phyloP scores from a whole-genome alignment of 2,329 filamentous ascomycete genomes.

The Thelonectria discophora region DNA sequence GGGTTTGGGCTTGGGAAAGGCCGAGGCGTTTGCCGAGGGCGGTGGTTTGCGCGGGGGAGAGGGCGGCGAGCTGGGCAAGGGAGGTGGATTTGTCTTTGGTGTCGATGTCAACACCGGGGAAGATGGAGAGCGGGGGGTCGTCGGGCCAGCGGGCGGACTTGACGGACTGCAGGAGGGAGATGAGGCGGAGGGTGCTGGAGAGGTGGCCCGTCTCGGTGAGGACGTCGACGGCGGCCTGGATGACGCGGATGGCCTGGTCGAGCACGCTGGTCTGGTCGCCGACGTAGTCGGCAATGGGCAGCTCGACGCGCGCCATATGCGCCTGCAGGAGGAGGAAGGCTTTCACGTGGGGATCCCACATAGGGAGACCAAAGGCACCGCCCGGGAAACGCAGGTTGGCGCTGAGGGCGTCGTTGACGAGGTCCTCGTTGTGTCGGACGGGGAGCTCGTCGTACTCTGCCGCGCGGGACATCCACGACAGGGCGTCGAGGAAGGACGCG shows the following conservation, averaged over 20 bases:
- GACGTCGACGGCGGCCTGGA: slow-evolving; percentile 94
- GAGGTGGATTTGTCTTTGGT: slow-evolving; percentile 52
- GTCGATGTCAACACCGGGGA: slow-evolving; percentile 72
- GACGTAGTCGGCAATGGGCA: slow-evolving; percentile 97
- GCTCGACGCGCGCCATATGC: slow-evolving; percentile 89
- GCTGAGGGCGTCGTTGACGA: slow-evolving; percentile 92
- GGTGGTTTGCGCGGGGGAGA: slow-evolving; percentile 48
- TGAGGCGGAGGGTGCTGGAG: slow-evolving; percentile 81
- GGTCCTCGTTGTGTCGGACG: slow-evolving; percentile 96
- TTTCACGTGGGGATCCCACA: slow-evolving; percentile 99
- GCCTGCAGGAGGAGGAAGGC: slow-evolving; percentile 93
- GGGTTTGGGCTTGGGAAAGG: slow-evolving; percentile 55
- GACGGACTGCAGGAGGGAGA: slow-evolving; percentile 86
- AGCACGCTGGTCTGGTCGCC: slow-evolving; percentile 90
- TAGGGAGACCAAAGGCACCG: slow-evolving; percentile 74
- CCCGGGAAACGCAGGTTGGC: slow-evolving; percentile 75
- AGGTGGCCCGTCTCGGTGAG: slow-evolving; percentile 88
- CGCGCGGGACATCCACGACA: slow-evolving; percentile 92
- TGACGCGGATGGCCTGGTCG: slow-evolving; percentile 95
- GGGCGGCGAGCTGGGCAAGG: slow-evolving; percentile 54
- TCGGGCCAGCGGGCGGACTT: slow-evolving; percentile 93
- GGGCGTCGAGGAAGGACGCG: slow-evolving; percentile 80
- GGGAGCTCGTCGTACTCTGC: slow-evolving; percentile 98
- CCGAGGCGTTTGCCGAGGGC: slow-evolving; percentile 61
- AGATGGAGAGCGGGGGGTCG: slow-evolving; percentile 79